phyloP scores from a whole-genome alignment of 2,329 filamentous ascomycete genomes.

The Fonsecaea pedrosoi region DNA sequence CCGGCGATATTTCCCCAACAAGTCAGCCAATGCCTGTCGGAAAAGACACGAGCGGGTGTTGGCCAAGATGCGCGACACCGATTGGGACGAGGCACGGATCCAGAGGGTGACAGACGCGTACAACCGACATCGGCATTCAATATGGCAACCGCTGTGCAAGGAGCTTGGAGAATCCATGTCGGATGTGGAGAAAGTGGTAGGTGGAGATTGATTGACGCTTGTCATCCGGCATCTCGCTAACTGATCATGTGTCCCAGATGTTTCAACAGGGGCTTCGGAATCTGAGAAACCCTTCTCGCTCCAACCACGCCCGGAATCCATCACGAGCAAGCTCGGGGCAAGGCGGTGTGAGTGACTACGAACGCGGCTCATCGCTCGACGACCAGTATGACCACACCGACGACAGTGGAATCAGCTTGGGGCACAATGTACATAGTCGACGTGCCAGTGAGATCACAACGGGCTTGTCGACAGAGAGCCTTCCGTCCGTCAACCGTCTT shows the following conservation, averaged over 20 bases:
- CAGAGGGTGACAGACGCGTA: constrained; percentile 79
- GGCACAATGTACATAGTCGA: constrained; percentile 30
- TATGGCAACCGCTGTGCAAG: constrained; percentile 78
- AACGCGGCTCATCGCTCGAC: constrained; percentile 21
- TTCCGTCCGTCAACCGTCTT: constrained; percentile 28
- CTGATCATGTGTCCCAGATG: constrained; percentile 12
- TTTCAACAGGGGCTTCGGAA: constrained; percentile 78
- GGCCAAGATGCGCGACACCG: constrained; percentile 73
- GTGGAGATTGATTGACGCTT: constrained; percentile 44
- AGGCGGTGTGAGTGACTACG: constrained; percentile 25
- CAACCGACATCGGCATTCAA: constrained; percentile 74
- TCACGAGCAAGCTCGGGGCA: constrained; percentile 36
- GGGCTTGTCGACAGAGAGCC: constrained; percentile 18
- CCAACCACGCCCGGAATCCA: constrained; percentile 26
- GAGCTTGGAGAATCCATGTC: constrained; percentile 62
- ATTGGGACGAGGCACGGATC: constrained; percentile 79
- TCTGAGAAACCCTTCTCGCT: constrained; percentile 26
- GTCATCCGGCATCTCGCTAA: neutral
- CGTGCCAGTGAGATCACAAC: constrained; percentile 30
- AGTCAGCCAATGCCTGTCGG: constrained; percentile 81
- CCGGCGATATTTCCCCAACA: constrained; percentile 74
- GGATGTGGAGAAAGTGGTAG: constrained; percentile 82
- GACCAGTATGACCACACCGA: constrained; percentile 36
- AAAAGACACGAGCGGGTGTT: constrained; percentile 86
- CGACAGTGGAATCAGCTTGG: constrained; percentile 39